A percentile compares a stretch with the other conserved stretches of the same genome.
phyloP scores from a whole-genome alignment of 768 basidiomycete genomes.

The Trametes punicea region DNA sequence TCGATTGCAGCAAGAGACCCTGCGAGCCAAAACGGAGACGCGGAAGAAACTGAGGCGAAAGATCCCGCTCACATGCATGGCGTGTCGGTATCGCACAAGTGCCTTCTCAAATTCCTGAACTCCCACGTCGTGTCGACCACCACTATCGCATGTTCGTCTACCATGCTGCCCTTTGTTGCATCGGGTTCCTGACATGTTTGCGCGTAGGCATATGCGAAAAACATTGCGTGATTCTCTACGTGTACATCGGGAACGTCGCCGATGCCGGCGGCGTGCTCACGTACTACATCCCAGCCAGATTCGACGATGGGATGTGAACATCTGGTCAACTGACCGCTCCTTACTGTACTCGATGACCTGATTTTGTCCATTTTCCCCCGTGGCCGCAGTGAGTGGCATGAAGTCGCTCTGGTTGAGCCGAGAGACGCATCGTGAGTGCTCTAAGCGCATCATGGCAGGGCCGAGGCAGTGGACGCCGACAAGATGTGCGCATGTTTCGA shows the following conservation, averaged over 20 bases:
- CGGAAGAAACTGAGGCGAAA: constrained; percentile 33
- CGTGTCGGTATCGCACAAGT: constrained; percentile 67
- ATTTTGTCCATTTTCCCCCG: no score
- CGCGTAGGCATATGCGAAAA: constrained; percentile 70
- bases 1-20: constrained; percentile 21
- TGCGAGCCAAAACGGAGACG: constrained; percentile 23
- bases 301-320: constrained; percentile 43
- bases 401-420: no score
- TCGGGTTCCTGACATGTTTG: no score
- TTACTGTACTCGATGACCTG: neutral
- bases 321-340: neutral
- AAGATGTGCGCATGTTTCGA: no score
- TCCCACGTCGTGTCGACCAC: constrained; percentile 78
- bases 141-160: constrained; percentile 77
- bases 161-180: neutral
- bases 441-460: no score
- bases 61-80: constrained; percentile 60
- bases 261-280: constrained; percentile 84
- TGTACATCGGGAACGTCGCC: constrained; percentile 79
- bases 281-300: constrained; percentile 80
- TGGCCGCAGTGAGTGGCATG: no score
- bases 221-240: constrained; percentile 84
- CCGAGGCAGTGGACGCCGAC: no score
- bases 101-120: constrained; percentile 78
- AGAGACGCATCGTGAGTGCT: no score